phyloP scores from a whole-genome alignment of 257 asterid species.

The Solanum corneliomulleri region DNA sequence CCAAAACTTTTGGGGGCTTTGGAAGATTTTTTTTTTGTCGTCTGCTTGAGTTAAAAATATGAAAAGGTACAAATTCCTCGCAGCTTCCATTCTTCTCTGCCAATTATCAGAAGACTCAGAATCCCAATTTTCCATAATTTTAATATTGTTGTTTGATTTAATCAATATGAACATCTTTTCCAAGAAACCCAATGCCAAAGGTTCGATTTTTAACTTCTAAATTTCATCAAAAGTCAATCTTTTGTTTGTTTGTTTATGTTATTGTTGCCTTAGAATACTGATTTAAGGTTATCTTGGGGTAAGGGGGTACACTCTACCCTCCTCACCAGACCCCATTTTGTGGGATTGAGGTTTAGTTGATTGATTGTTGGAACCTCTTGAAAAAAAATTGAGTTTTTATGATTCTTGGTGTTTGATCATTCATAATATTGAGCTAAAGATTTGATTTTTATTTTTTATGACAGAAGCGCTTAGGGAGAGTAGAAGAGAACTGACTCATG shows the following conservation, averaged over 20 bases:
- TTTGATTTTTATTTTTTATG: not conserved
- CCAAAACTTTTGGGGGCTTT: too few relatives aligned
- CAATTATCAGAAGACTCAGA: not conserved
- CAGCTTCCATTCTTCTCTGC: not conserved
- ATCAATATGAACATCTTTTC: conserved; percentile 57
- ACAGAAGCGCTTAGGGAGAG: conserved; percentile 81
- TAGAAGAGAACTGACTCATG: conserved; percentile 66
- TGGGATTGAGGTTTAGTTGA: not conserved
- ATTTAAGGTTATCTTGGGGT: not conserved
- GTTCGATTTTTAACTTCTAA: conserved; percentile 9
- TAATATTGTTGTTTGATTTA: not conserved
- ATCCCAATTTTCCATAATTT: not conserved
- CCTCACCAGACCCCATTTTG: not conserved
- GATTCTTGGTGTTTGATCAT: not conserved
- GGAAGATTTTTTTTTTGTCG: too few relatives aligned
- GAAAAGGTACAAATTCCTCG: not conserved
- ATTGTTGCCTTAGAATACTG: conserved; percentile 1
- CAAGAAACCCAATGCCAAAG: conserved; percentile 82
- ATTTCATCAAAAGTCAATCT: not conserved
- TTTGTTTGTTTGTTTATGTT: not conserved
- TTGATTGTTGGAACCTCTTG: not conserved
- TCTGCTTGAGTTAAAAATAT: not conserved
- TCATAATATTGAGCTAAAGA: not conserved
- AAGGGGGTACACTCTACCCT: not conserved
- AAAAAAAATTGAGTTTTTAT: not conserved